Evolutionary conservation across 2,329 filamentous ascomycete genomes (phyloP).

Genomic region (Pestalotiopsis sp.): DNA sequence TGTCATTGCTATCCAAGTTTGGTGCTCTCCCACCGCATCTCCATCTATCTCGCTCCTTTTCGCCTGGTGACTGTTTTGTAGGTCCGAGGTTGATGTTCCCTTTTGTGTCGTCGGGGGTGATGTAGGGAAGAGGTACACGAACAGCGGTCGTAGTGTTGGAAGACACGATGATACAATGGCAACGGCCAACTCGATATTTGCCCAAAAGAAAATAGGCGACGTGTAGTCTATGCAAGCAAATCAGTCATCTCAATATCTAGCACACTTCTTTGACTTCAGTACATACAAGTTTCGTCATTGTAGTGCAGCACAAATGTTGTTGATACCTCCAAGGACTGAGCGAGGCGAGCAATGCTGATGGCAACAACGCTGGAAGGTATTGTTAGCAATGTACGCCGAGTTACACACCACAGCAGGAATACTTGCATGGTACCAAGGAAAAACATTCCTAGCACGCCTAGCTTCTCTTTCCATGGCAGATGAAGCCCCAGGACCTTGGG

Average conservation of each 20-base stretch:
- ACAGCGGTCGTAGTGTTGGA: conserved; percentile 24
- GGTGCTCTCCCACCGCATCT: too few species aligned
- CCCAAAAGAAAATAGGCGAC: conserved; percentile 26
- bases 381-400: not conserved
- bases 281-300: conserved; percentile 30
- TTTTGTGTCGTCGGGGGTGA: too few species aligned
- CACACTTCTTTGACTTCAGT: too few species aligned
- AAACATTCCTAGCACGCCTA: conserved; percentile 30
- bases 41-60: too few species aligned
- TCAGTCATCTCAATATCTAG: too few species aligned
- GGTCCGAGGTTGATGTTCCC: too few species aligned
- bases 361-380: conserved; percentile 22
- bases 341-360: conserved; percentile 22
- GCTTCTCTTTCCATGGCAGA: conserved; percentile 24
- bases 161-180: conserved; percentile 23
- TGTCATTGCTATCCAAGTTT: too few species aligned
- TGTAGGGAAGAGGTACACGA: too few species aligned
- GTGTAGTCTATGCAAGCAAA: conserved; percentile 31
- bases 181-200: conserved; percentile 24
- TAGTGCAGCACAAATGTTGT: conserved; percentile 22
- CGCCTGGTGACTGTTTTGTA: too few species aligned
- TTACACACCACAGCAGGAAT: conserved; percentile 1
- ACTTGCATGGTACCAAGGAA: conserved; percentile 27
- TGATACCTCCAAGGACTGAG: conserved; percentile 20
- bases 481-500: conserved; percentile 29